Evolutionary conservation across 371 early-diverging fungal genomes (phyloP), one percentile per base, ranked within the genome.

Genomic region (Coemansia sp.): DNA sequence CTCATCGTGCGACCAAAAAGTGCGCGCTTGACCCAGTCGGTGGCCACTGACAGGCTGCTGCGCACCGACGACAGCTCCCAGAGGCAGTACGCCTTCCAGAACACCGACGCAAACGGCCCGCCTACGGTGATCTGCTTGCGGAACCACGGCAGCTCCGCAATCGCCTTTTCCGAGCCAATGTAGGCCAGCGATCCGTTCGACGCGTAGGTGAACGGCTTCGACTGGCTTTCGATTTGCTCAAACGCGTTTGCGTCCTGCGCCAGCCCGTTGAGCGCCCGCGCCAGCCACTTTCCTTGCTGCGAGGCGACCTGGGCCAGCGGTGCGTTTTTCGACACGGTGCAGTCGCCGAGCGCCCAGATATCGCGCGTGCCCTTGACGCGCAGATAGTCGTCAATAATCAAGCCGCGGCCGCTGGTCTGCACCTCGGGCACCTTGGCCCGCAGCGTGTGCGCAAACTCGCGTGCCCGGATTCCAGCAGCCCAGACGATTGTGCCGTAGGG

Each of bases 291-390:
- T 48, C 94, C 96, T 71, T 95, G 94, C 62, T 91, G 88, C 51
- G 85, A 85, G n/a, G 96, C 94, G 35, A 95, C 96, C 72, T 96
- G 96, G 14, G 94, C 94, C 43, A 93, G 91, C 20, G 94, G 93
- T n/a, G 94, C 90, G 59, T 82, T 83, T 70, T 88, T 86, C 26
- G 94, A 90, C 5, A 92, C 90, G 9, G 89, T 85, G 61, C 89
- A 89, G 75, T 96, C 97, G 40, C 97, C 97, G 35, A 96, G 74
- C 5, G 90, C 92, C 80, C 86, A 96, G 64, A 94, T 88, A 48
- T 84, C 84, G 4, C 80, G 70, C 2, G 85, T 77, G 33, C 94
- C 95, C 34, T 80, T 79, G 57, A 94, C 86, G 38, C 86, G 81
- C 63, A 96, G 74, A 78, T 83, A 88, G 31, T 94, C 92, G 70